phyloP scores from a whole-genome alignment of 108 stramenopile genomes.

The Skeletonema marinoi region DNA sequence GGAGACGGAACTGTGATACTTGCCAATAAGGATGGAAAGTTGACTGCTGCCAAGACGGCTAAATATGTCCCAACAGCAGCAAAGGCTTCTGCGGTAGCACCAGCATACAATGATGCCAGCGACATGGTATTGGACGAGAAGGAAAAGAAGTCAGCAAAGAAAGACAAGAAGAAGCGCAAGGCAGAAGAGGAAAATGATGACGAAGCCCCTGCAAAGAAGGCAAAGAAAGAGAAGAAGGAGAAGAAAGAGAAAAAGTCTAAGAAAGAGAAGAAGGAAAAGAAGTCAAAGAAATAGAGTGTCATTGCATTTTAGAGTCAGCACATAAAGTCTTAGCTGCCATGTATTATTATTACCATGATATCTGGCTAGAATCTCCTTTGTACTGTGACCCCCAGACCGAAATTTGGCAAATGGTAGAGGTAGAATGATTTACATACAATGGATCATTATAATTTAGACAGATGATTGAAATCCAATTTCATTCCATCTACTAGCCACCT shows the following conservation, averaged over 20 bases:
- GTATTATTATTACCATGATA: neutral
- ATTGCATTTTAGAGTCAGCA: conserved; percentile 4
- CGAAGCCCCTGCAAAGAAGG: conserved; percentile 36
- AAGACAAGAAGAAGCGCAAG: conserved; percentile 83
- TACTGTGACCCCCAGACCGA: too few relatives aligned
- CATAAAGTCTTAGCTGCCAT: neutral
- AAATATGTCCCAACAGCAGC: conserved; percentile 81
- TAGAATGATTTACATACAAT: neutral
- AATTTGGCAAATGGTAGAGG: neutral
- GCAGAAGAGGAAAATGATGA: conserved; percentile 49
- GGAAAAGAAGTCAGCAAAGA: conserved; percentile 61
- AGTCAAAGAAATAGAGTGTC: conserved; percentile 43
- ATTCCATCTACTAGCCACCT: neutral
- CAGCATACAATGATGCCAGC: conserved; percentile 85
- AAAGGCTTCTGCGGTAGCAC: conserved; percentile 67
- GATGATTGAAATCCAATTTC: conserved; percentile 3
- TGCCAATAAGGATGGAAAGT: conserved; percentile 69
- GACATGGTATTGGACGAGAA: conserved; percentile 84
- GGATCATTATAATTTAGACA: neutral
- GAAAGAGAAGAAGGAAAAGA: conserved; percentile 55
- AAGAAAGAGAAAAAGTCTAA: conserved; percentile 52
- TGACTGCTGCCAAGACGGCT: conserved; percentile 77
- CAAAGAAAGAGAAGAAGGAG: conserved; percentile 62
- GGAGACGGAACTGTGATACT: conserved; percentile 72
- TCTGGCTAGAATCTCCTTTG: neutral